Evolutionary conservation across 192 early-diverging fungal genomes (phyloP).

Genomic region (Podochytrium sp.): DNA sequence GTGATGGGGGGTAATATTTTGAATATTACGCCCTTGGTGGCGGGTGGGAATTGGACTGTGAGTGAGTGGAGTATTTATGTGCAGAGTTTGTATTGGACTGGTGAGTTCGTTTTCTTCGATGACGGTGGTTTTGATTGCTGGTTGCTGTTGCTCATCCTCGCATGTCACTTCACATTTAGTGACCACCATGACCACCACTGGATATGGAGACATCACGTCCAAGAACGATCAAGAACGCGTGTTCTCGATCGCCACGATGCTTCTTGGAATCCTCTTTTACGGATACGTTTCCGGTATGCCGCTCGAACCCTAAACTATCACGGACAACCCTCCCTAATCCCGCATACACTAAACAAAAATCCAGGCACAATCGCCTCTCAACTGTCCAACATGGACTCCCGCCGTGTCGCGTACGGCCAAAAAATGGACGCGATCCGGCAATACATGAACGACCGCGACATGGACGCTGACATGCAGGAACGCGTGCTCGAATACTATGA

Average conservation of each 20-base stretch:
- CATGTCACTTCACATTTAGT: constrained; percentile 29
- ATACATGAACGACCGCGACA: constrained; percentile 56
- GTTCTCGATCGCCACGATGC: constrained; percentile 46
- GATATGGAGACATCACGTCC: constrained; percentile 56
- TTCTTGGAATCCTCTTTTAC: constrained; percentile 52
- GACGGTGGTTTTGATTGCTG: neutral
- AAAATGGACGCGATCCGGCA: constrained; percentile 55
- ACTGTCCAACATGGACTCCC: constrained; percentile 60
- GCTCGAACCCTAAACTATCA: neutral
- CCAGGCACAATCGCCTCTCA: constrained; percentile 52
- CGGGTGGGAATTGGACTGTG: neutral
- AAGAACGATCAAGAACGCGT: constrained; percentile 50
- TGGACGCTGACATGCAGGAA: constrained; percentile 59
- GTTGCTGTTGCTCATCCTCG: neutral
- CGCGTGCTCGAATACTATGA: constrained; percentile 57
- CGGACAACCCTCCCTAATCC: neutral
- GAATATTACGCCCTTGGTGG: constrained; percentile 7
- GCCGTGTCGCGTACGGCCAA: constrained; percentile 55
- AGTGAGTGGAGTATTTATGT: constrained; percentile 43
- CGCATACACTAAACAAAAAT: neutral
- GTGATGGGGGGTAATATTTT: constrained; percentile 6
- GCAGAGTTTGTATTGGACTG: constrained; percentile 49
- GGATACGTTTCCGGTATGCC: constrained; percentile 53
- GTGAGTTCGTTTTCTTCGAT: constrained; percentile 25
- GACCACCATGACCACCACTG: constrained; percentile 55